Evolutionary conservation across 2,329 filamentous ascomycete genomes (phyloP), one percentile per base, ranked within the genome.

Genomic region (Huntiella savannae): DNA sequence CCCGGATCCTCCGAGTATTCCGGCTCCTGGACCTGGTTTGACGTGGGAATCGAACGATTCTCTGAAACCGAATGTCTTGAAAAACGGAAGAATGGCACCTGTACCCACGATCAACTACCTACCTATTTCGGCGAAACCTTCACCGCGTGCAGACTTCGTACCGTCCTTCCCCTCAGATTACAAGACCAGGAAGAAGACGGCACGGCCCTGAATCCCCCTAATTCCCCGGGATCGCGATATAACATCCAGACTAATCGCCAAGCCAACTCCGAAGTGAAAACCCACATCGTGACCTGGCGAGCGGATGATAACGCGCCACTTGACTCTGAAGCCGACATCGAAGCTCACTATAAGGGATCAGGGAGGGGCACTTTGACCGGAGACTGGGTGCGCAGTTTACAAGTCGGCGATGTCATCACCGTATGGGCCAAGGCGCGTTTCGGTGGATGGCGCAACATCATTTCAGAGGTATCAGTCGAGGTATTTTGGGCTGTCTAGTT

Each of bases 381-480:
- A 1, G 58, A 65, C 34, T 77, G 75, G 55, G 67, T 79, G 33
- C 65, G 69, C 12, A 62, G 59, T 40, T 54, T 79, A 52, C 67
- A 65, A 52, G 52, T 74, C n/a, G 75, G 75, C 1, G 75, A 79
- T 52, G 66, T 75, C 13, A 59, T 79, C 8, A 77, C 73, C 0
- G 54, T 79, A 1, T 79, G 75, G 75, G 73, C 61, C 1, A 75
- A 70, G 57, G 65, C 71, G 2, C 65, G 74, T 49, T 78, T 73
- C 47, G 57, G 55, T 0, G 66, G 59, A 0, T 79, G 75, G 75
- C 40, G 46, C 1, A 78, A 78, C 50, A 45, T 58, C 10, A 56
- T 77, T 7, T 56, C 69, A 40, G 62, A 58, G 10, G 67, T 70
- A 2, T 62, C 64, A 55, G 59, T 78, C 28, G 69, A 73, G 48